Conservation (phyloP, 2,329 filamentous ascomycete species). For the Alternaria panax region DNA sequence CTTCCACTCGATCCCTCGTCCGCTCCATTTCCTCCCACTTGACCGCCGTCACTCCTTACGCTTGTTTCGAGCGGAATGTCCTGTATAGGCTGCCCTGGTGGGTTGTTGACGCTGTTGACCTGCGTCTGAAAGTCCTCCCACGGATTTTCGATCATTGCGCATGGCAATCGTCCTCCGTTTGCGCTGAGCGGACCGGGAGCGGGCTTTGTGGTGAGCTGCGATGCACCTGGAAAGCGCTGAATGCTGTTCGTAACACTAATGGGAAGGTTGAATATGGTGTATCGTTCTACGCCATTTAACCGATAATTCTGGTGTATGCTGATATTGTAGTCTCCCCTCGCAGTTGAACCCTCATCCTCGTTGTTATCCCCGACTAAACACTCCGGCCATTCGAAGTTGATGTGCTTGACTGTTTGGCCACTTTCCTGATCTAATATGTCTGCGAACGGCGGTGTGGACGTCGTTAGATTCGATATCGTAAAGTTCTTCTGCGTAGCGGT, state of each 20-base stretch:
- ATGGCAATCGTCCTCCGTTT: constrained; percentile 45
- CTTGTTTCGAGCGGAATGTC: constrained; percentile 38
- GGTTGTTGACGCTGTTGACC: constrained; percentile 44
- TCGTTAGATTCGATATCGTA: constrained; percentile 70
- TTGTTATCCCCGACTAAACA: constrained; percentile 70
- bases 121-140: constrained; percentile 34
- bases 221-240: constrained; percentile 41
- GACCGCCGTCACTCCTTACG: constrained; percentile 34
- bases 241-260: constrained; percentile 74
- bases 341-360: constrained; percentile 51
- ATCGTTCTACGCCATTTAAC: constrained; percentile 68
- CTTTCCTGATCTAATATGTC: constrained; percentile 70
- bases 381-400: constrained; percentile 75
- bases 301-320: constrained; percentile 75
- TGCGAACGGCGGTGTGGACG: constrained; percentile 60
- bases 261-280: constrained; percentile 75
- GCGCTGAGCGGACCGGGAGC: constrained; percentile 44
- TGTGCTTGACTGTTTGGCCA: constrained; percentile 74
- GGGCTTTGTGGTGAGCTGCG: constrained; percentile 42
- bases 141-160: constrained; percentile 39
- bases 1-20: constrained; percentile 19
- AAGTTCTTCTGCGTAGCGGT: constrained; percentile 70
- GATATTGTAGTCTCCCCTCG: constrained; percentile 72
- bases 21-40: constrained; percentile 32
- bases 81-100: constrained; percentile 40